phyloP scores from a whole-genome alignment of 2,329 filamentous ascomycete species.

The Fusarium sp. region DNA sequence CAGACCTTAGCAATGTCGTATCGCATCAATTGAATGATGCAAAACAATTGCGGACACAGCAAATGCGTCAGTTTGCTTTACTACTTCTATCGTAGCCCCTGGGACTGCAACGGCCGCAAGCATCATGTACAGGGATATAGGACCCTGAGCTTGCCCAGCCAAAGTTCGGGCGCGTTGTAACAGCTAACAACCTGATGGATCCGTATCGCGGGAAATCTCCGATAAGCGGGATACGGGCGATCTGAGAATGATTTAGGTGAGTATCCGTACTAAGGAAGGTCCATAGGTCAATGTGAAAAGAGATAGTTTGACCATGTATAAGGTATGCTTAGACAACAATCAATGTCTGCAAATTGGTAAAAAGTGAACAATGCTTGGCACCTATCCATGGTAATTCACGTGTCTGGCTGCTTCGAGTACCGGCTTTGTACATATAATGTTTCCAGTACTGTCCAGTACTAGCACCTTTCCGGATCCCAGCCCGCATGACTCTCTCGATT shows the following conservation, averaged over 20 bases:
- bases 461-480: neutral
- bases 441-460: neutral
- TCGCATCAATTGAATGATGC: neutral
- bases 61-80: neutral
- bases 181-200: conserved; percentile 8
- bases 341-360: neutral
- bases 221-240: conserved; percentile 40
- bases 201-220: conserved; percentile 40
- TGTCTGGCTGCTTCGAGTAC: neutral
- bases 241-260: conserved; percentile 3
- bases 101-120: conserved; percentile 3
- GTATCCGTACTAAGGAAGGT: neutral
- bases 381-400: neutral
- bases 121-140: conserved; percentile 21
- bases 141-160: conserved; percentile 28
- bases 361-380: neutral
- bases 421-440: neutral
- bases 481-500: neutral
- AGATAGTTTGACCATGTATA: neutral
- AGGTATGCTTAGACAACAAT: neutral
- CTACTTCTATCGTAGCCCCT: neutral
- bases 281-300: neutral
- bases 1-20: conserved; percentile 6
- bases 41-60: conserved; percentile 10
- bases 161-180: conserved; percentile 12